A percentile compares a stretch with the other conserved stretches of the same genome.
These are phyloP conservation scores for Aspergillus cristatus DNA, from an alignment of 495 filamentous ascomycete species.

Conservation along the genomic window DNA sequence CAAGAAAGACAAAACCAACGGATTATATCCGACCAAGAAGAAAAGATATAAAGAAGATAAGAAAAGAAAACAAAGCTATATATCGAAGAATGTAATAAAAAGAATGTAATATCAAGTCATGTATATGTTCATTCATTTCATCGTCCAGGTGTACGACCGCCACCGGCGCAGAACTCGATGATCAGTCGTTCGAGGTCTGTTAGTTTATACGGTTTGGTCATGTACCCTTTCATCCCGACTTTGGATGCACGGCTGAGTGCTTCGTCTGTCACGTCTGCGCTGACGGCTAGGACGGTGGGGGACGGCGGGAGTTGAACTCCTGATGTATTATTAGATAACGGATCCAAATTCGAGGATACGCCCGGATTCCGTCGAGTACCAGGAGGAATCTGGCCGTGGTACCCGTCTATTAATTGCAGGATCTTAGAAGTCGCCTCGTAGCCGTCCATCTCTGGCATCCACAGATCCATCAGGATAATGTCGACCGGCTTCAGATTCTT, in stretches of 20 bases:
- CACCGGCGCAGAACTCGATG: constrained; percentile 45
- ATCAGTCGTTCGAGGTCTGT: constrained; percentile 62
- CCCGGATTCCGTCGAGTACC: not conserved
- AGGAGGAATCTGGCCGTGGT: constrained; percentile 12
- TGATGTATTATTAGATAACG: not conserved
- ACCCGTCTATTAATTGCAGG: constrained; percentile 40
- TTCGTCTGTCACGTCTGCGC: constrained; percentile 65
- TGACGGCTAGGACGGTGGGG: constrained; percentile 59
- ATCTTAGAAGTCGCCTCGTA: constrained; percentile 66
- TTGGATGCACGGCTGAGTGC: constrained; percentile 53
- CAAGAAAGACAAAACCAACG: too few species aligned
- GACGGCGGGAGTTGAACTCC: constrained; percentile 4
- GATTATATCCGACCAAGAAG: too few species aligned
- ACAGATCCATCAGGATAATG: constrained; percentile 72
- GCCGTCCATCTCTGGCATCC: constrained; percentile 81
- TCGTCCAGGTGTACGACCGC: constrained; percentile 2
- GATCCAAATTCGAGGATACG: not conserved
- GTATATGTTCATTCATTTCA: constrained; percentile 16
- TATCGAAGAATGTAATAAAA: too few species aligned
- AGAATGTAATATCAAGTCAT: not conserved
- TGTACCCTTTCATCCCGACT: constrained; percentile 68
- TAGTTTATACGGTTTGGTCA: constrained; percentile 73
- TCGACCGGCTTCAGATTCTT: constrained; percentile 44
- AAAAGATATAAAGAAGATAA: too few species aligned
- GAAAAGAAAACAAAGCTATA: too few species aligned